A percentile compares a stretch with the other conserved stretches of the same genome.
Evolutionary conservation across 495 filamentous ascomycete species (phyloP).

Genomic region (Aspergillus funiculosus): DNA sequence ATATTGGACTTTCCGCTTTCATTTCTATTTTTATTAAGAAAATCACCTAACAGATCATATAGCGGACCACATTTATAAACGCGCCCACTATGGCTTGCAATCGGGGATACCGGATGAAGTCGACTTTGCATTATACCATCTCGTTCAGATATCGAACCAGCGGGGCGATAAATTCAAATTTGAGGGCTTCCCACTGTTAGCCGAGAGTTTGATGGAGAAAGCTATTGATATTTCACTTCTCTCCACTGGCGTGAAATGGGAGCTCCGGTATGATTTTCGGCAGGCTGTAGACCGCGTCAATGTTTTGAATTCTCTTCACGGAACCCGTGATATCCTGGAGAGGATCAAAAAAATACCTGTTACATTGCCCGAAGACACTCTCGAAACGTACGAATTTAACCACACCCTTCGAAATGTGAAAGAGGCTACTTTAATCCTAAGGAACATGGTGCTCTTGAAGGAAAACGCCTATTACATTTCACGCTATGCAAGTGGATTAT

Average conservation of each 20-base stretch:
- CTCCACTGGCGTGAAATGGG: conserved; percentile 79
- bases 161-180: conserved; percentile 93
- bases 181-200: conserved; percentile 81
- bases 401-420: conserved; percentile 68
- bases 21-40: background rate
- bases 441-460: conserved; percentile 86
- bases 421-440: conserved; percentile 79
- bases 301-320: conserved; percentile 57
- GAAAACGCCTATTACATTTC: conserved; percentile 85
- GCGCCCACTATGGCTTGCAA: conserved; percentile 71
- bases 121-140: conserved; percentile 80
- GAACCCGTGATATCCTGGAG: conserved; percentile 68
- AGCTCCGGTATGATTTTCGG: conserved; percentile 60
- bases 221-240: conserved; percentile 65
- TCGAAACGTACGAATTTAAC: conserved; percentile 68
- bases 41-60: conserved; percentile 4
- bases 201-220: conserved; percentile 82
- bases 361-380: conserved; percentile 56
- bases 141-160: conserved; percentile 93
- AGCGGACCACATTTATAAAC: conserved; percentile 71
- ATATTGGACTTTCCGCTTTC: background rate
- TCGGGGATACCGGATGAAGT: conserved; percentile 77
- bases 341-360: conserved; percentile 54
- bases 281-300: conserved; percentile 55
- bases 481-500: conserved; percentile 54